Evolutionary conservation across 2,329 filamentous ascomycete species (phyloP).

Genomic region (Calonectria leucothoes): DNA sequence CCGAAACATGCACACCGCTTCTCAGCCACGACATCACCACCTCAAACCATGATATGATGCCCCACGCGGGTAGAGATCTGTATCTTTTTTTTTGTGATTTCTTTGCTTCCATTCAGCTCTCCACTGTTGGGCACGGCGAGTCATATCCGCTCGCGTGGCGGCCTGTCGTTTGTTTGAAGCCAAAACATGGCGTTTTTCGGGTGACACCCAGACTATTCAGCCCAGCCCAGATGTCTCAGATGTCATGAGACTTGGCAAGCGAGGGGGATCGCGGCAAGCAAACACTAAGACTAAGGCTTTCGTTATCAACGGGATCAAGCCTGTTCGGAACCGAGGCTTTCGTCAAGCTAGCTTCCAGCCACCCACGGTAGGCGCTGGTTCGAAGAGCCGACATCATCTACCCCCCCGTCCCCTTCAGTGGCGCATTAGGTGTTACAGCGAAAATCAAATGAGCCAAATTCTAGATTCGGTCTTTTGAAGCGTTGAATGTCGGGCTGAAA

Average conservation of each 20-base stretch:
- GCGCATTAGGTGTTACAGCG: not conserved
- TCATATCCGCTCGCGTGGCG: not conserved
- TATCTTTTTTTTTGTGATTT: not conserved
- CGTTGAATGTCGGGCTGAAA: not conserved
- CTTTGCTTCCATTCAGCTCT: not conserved
- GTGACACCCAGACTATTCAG: not conserved
- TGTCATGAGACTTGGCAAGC: not conserved
- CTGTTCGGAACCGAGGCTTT: not conserved
- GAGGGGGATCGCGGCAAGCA: not conserved
- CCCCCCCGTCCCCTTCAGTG: too few species aligned
- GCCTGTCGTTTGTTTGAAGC: not conserved
- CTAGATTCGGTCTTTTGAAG: not conserved
- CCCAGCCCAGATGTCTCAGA: not conserved
- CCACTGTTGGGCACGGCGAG: not conserved
- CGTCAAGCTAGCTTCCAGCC: not conserved
- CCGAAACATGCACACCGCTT: not conserved
- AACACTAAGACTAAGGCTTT: not conserved
- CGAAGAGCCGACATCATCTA: not conserved
- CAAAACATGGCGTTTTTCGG: conserved; percentile 1
- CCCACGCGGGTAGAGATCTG: not conserved
- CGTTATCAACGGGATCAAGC: not conserved
- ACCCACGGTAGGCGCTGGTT: not conserved
- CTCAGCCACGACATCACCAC: not conserved
- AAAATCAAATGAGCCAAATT: not conserved
- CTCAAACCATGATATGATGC: not conserved